Evolutionary conservation across 306 rosid genomes (phyloP).

Genomic region (Sophora flavescens): DNA sequence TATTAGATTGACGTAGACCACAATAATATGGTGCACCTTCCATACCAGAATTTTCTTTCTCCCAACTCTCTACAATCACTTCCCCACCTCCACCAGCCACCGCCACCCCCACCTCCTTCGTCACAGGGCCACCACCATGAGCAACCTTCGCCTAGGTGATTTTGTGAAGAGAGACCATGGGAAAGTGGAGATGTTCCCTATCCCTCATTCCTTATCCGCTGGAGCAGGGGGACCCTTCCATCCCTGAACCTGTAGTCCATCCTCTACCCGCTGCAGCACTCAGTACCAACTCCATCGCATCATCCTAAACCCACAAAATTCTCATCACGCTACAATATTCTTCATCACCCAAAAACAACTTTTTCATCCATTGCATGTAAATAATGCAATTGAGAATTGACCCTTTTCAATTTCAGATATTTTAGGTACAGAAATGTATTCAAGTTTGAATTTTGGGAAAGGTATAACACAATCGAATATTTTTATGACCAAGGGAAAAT

Average conservation of each 20-base stretch:
- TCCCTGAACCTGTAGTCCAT: constrained; percentile 98
- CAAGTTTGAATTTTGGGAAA: not conserved
- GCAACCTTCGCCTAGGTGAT: constrained; percentile 94
- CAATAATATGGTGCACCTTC: too few species aligned
- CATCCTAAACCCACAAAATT: constrained; percentile 62
- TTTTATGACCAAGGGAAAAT: not conserved
- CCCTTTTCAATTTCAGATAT: not conserved
- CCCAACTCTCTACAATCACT: too few species aligned
- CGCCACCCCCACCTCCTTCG: too few species aligned
- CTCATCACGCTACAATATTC: constrained; percentile 16
- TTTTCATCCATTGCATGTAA: constrained; percentile 5
- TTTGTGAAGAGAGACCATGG: constrained; percentile 99
- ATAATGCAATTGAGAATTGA: not conserved
- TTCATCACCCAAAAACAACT: not conserved
- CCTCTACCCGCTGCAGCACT: constrained; percentile 92
- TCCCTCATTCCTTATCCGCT: constrained; percentile 61
- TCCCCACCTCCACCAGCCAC: too few species aligned
- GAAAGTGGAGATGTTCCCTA: constrained; percentile 80
- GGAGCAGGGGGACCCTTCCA: constrained; percentile 96
- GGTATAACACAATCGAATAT: not conserved
- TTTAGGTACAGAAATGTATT: not conserved
- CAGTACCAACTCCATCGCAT: constrained; percentile 94
- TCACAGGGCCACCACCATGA: constrained; percentile 46
- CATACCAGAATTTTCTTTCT: too few species aligned
- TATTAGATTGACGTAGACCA: too few species aligned